These are phyloP conservation scores for Fusarium napiforme DNA, from an alignment of 2,329 filamentous ascomycete species.

Conservation along the genomic window DNA sequence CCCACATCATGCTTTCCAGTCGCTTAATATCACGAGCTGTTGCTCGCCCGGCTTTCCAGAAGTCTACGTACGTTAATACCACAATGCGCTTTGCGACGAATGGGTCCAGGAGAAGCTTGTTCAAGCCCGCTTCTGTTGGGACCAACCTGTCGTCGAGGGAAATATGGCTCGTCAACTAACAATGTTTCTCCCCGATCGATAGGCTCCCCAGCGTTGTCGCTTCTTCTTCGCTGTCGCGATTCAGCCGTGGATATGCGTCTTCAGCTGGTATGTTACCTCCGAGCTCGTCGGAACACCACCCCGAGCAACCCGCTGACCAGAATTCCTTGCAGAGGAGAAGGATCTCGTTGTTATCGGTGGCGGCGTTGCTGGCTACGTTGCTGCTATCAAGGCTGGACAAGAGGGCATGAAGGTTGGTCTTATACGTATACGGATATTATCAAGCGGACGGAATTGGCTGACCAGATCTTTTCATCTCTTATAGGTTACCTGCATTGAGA, in stretches of 20 bases:
- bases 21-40: slow-evolving; percentile 69
- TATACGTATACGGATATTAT: background rate
- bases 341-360: slow-evolving; percentile 98
- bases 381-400: slow-evolving; percentile 98
- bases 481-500: slow-evolving; percentile 97
- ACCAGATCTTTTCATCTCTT: slow-evolving; percentile 9
- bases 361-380: slow-evolving; percentile 97
- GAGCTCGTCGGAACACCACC: slow-evolving; percentile 17
- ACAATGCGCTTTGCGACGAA: slow-evolving; percentile 10
- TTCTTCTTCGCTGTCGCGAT: slow-evolving; percentile 60
- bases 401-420: slow-evolving; percentile 86
- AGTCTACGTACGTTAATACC: slow-evolving; percentile 60
- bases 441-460: slow-evolving; percentile 22
- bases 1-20: slow-evolving; percentile 65
- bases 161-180: slow-evolving; percentile 43
- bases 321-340: slow-evolving; percentile 77
- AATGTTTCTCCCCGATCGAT: slow-evolving; percentile 10
- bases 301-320: slow-evolving; percentile 34
- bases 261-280: slow-evolving; percentile 60
- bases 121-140: slow-evolving; percentile 29
- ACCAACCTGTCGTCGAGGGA: background rate
- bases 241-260: slow-evolving; percentile 69
- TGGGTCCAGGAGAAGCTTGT: slow-evolving; percentile 12
- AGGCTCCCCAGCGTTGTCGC: slow-evolving; percentile 63
- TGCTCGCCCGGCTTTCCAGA: slow-evolving; percentile 66